Evolutionary conservation across 225 moss, liverwort and hornwort genomes (phyloP), one percentile per base, ranked within the genome.

Genomic region (Marchantia polymorpha): DNA sequence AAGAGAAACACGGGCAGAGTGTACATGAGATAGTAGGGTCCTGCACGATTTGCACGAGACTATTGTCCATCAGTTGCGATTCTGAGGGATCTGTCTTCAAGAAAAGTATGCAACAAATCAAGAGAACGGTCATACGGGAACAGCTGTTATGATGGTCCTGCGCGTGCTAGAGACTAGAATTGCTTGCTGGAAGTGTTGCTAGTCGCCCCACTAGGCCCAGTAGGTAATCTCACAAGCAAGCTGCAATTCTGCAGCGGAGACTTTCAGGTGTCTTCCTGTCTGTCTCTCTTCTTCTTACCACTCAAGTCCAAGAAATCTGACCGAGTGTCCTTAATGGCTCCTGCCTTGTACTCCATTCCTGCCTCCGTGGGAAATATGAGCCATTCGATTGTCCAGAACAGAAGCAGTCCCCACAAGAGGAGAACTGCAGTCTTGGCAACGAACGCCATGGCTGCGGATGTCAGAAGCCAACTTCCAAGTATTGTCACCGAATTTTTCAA

Each of bases 361-460:
- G 89, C 78, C 0, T 80, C 74, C 0, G 89, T 89, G 8, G 89
- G 90, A 20, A 74, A 89, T 39, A 91, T 50, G 79, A 87, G 89
- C 89, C 90, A 91, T 78, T 89, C 87, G 69, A 83, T 80, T 60
- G 83, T 83, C 90, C 90, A 91, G 55, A 91, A 87, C 50, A 91
- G 30, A 55, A 91, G 87, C 87, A 91, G 72, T 19, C 85, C 89
- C 89, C 90, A 91, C 78, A 91, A 52, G 74, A 87, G 66, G 29
- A 84, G 76, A 22, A 89, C 65, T 51, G 87, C 70, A 3, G 81
- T 74, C 78, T 84, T 83, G 0, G 87, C 46, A 27, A 77, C 61
- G 52, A 68, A 7, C 4, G 74, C 74, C 74, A 75, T 75, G 58
- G 25, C 76, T 63, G 12, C 20, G 39, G 74, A 26, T 47, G 20